Percentiles rank a stretch among this genome's conserved stretches.
phyloP scores from a whole-genome alignment of 106 monocot genomes.

The Phalaenopsis aphrodite region DNA sequence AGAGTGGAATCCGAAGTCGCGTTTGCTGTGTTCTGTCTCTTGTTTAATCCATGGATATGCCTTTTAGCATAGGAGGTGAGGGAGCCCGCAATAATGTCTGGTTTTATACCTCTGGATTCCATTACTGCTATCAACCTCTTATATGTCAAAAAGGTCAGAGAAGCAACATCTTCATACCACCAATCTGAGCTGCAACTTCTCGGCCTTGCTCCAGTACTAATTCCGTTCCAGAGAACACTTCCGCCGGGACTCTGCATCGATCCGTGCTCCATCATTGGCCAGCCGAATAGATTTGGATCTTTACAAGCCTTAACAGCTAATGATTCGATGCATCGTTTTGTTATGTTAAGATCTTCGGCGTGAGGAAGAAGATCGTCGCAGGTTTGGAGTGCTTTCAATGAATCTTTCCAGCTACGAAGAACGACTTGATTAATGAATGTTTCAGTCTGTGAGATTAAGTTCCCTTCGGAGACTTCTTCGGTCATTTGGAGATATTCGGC shows the following conservation, averaged over 20 bases:
- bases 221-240: constrained; percentile 36
- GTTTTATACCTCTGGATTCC: constrained; percentile 18
- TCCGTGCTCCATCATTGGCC: constrained; percentile 26
- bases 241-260: constrained; percentile 25
- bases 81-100: constrained; percentile 21
- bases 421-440: constrained; percentile 21
- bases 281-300: constrained; percentile 20
- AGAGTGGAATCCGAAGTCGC: neutral
- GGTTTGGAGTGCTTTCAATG: constrained; percentile 23
- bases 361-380: constrained; percentile 25
- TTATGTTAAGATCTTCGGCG: constrained; percentile 26
- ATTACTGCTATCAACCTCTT: constrained; percentile 22
- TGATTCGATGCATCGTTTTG: constrained; percentile 25
- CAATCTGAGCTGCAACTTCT: constrained; percentile 21
- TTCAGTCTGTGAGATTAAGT: constrained; percentile 25
- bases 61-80: constrained; percentile 13
- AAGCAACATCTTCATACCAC: constrained; percentile 30
- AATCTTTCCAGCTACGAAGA: constrained; percentile 29
- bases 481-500: constrained; percentile 31
- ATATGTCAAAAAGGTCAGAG: constrained; percentile 19
- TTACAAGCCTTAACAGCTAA: constrained; percentile 25
- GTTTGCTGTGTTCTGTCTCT: constrained; percentile 1
- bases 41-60: constrained; percentile 17
- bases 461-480: constrained; percentile 21
- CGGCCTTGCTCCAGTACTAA: constrained; percentile 24